A percentile compares a stretch with the other conserved stretches of the same genome.
Evolutionary conservation across 768 basidiomycete species (phyloP).

Genomic region (Asterophora parasitica): DNA sequence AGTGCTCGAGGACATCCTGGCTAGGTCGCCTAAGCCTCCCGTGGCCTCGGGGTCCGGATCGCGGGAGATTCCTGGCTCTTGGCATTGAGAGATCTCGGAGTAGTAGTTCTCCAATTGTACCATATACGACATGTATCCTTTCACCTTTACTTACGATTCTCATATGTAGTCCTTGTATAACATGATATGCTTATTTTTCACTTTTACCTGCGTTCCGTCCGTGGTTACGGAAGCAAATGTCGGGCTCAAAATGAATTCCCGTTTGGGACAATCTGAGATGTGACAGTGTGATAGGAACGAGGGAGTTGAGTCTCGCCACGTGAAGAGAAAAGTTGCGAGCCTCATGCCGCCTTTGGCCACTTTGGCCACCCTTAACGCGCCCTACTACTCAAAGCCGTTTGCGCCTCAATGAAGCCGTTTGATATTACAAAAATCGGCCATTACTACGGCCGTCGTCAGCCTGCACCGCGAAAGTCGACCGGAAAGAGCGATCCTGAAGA

Average conservation of each 20-base stretch:
- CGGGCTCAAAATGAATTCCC: no score
- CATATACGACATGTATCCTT: no score
- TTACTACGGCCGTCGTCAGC: background rate
- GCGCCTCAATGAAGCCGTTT: background rate
- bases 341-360: slow-evolving; percentile 9
- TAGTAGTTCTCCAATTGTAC: no score
- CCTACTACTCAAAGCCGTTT: background rate
- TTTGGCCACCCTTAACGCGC: background rate
- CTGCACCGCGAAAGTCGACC: background rate
- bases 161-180: background rate
- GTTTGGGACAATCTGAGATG: slow-evolving; percentile 10
- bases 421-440: background rate
- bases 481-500: background rate
- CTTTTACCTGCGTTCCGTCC: no score
- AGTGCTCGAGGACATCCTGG: slow-evolving; percentile 54
- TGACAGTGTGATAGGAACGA: slow-evolving; percentile 15
- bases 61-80: slow-evolving; percentile 39
- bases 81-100: slow-evolving; percentile 32
- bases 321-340: slow-evolving; percentile 9
- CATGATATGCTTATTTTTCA: background rate
- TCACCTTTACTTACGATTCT: background rate
- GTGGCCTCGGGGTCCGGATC: slow-evolving; percentile 33
- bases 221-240: no score
- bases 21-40: slow-evolving; percentile 33
- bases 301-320: slow-evolving; percentile 9